Base-by-base conservation (phyloP, 306 rosid genomes). In the Casuarina equisetifolia region DNA sequence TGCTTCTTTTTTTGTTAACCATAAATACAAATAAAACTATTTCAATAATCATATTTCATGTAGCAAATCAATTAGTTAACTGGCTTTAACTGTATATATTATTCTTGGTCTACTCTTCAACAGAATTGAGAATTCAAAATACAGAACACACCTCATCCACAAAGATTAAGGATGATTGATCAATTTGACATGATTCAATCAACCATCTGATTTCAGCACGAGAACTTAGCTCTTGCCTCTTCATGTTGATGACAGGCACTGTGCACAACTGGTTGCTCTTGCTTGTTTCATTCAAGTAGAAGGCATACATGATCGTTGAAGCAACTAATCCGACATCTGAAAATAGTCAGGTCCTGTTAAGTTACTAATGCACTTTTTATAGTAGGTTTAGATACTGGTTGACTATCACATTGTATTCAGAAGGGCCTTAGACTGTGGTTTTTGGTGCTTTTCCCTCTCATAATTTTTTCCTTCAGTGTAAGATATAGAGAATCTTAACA, bases 131-230 rank as follows among this genome's bases (percentile, higher is more conserved):
- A 16, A 62, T 38, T 62, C 3, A 62, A 13, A 4, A 15, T 4
- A 62, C 57, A 48, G 71, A 76, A 85, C 88, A 44, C 40, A 87
- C 98, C 98, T 94, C 97, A 69, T 93, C 96, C 43, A 86, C 68
- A 81, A 93, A 93, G 61, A 88, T 82, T 74, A 93, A 84, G 79
- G 93, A 88, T 61, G 85, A 71, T 55, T 79, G 88, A 79, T 93
- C 91, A 76, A 93, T 89, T 80, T 85, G 94, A 84, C 96, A 94
- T 52, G 96, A 94, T 77, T 82, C 90, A 70, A 94, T 88, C 82
- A 94, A 82, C 97, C 98, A 94, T 76, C 85, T 89, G 74, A 94
- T 88, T 77, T 89, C 94, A 75, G 86, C 88, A 85, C 82, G 91
- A 54, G 94, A 88, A 51, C 61, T 80, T 44, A 91, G 91, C 78